phyloP scores from a whole-genome alignment of 768 basidiomycete species.

The Lanmaoa pseudosensibilis region DNA sequence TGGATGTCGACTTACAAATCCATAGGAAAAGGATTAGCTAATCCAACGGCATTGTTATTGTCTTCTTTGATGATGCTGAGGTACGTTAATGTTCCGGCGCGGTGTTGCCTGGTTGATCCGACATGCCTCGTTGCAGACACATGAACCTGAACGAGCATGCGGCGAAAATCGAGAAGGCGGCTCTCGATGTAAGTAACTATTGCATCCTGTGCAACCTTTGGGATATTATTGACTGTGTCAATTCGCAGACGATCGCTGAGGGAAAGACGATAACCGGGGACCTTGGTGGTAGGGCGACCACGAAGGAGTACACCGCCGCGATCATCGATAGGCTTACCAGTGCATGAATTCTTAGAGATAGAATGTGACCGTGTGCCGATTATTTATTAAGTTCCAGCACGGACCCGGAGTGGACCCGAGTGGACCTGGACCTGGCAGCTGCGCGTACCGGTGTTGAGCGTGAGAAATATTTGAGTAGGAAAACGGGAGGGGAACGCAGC shows the following conservation, averaged over 20 bases:
- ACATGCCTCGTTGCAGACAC: constrained; percentile 55
- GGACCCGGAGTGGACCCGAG: neutral
- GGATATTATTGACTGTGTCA: constrained; percentile 5
- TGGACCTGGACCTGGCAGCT: neutral
- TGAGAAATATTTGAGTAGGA: constrained; percentile 27
- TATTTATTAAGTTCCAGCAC: constrained; percentile 2
- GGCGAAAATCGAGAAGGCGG: constrained; percentile 87
- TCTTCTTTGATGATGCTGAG: constrained; percentile 98
- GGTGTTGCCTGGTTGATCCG: constrained; percentile 21
- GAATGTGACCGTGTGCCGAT: constrained; percentile 10
- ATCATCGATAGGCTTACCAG: constrained; percentile 72
- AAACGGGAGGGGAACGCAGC: constrained; percentile 8
- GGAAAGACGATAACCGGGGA: constrained; percentile 95
- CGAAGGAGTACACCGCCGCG: constrained; percentile 84
- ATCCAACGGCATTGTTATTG: constrained; percentile 97
- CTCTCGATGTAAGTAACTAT: constrained; percentile 68
- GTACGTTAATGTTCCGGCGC: constrained; percentile 42
- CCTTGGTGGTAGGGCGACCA: constrained; percentile 89
- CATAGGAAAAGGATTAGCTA: constrained; percentile 86
- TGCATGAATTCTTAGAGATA: constrained; percentile 22
- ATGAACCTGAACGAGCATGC: constrained; percentile 89
- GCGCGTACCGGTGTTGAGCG: constrained; percentile 17
- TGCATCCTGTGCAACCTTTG: neutral
- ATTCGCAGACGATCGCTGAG: constrained; percentile 87
- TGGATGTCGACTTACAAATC: constrained; percentile 2